A percentile compares a stretch with the other conserved stretches of the same genome.
Conservation (phyloP, 1,139 yeast genomes). For the Sugiyamaella xylanicola region DNA sequence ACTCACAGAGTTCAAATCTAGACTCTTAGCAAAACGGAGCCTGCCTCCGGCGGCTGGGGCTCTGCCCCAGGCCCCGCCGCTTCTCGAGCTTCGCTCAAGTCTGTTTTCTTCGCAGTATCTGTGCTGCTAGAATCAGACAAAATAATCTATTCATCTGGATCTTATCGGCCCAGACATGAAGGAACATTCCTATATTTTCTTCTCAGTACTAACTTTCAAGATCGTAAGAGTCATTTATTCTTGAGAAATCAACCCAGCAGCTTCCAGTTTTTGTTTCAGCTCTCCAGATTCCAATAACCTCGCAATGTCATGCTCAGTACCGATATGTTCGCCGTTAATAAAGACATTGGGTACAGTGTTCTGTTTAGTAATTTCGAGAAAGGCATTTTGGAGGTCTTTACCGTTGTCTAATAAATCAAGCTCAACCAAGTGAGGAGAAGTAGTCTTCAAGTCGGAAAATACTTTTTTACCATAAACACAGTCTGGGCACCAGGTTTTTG, state of each 20-base stretch:
- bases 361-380: conserved; percentile 60
- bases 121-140: background rate
- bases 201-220: too few relatives aligned
- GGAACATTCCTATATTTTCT: too few relatives aligned
- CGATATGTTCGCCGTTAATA: conserved; percentile 56
- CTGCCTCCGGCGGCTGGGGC: too few relatives aligned
- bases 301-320: conserved; percentile 35
- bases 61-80: too few relatives aligned
- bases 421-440: conserved; percentile 59
- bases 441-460: conserved; percentile 57
- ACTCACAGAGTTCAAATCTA: background rate
- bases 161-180: too few relatives aligned
- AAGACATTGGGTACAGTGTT: conserved; percentile 76
- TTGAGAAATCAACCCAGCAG: conserved; percentile 25
- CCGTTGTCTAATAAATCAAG: conserved; percentile 65
- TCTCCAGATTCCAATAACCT: conserved; percentile 36
- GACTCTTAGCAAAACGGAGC: background rate
- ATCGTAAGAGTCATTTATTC: background rate
- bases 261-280: conserved; percentile 32
- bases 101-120: too few relatives aligned
- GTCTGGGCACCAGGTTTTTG: conserved; percentile 80
- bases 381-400: conserved; percentile 57
- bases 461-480: conserved; percentile 62
- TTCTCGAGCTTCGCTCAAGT: too few relatives aligned
- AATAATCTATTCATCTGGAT: too few relatives aligned